phyloP scores from a whole-genome alignment of 768 basidiomycete genomes.

The Wakefieldia striispora region DNA sequence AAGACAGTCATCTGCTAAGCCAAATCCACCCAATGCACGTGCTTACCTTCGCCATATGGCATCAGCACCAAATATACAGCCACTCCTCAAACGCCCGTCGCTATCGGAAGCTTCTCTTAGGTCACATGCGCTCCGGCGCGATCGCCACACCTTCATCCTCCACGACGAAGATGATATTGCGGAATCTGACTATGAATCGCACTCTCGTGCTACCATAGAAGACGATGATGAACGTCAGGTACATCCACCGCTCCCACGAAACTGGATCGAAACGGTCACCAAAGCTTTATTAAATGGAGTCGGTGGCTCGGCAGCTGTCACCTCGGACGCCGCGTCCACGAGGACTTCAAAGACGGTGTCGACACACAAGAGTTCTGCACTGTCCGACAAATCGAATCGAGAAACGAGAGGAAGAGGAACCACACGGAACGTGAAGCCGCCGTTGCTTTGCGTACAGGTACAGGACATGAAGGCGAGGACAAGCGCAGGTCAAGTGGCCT shows the following conservation, averaged over 20 bases:
- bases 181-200: slow-evolving; percentile 19
- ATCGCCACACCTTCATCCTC: slow-evolving; percentile 27
- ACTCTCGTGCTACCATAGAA: slow-evolving; percentile 31
- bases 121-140: slow-evolving; percentile 27
- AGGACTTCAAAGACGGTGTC: slow-evolving; percentile 19
- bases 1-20: slow-evolving; percentile 18
- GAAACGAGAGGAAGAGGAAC: slow-evolving; percentile 16
- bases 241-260: slow-evolving; percentile 56
- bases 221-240: slow-evolving; percentile 31
- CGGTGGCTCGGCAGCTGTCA: slow-evolving; percentile 35
- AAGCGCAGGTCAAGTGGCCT: slow-evolving; percentile 40
- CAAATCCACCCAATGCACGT: slow-evolving; percentile 48
- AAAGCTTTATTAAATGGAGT: slow-evolving; percentile 60
- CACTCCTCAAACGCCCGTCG: slow-evolving; percentile 32
- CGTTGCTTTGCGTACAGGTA: slow-evolving; percentile 33
- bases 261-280: slow-evolving; percentile 73
- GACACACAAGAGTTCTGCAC: slow-evolving; percentile 23
- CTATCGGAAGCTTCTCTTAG: slow-evolving; percentile 31
- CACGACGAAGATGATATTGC: slow-evolving; percentile 32
- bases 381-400: slow-evolving; percentile 27
- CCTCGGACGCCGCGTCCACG: slow-evolving; percentile 22
- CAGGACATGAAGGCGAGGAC: slow-evolving; percentile 29
- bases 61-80: slow-evolving; percentile 50
- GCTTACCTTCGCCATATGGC: slow-evolving; percentile 76
- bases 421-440: slow-evolving; percentile 25